Evolutionary conservation across 1,284 basidiomycete species (phyloP).

Genomic region (Omphalotus olearius): DNA sequence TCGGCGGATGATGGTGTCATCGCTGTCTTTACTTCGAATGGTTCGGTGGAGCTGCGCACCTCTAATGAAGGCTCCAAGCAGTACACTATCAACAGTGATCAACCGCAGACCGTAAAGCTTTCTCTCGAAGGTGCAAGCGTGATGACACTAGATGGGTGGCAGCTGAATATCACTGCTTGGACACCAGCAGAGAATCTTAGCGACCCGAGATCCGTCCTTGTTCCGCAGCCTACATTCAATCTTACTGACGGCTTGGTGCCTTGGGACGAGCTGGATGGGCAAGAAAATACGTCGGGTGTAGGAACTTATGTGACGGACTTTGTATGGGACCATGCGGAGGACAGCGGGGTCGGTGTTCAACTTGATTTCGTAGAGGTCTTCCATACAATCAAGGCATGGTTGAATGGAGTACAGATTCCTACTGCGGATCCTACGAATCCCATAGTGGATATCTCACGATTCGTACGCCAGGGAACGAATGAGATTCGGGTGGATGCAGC

Average conservation of each 20-base stretch:
- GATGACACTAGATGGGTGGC: slow-evolving; percentile 13
- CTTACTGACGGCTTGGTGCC: slow-evolving; percentile 17
- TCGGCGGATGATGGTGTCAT: slow-evolving; percentile 2
- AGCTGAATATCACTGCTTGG: slow-evolving; percentile 16
- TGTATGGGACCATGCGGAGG: slow-evolving; percentile 12
- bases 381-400: slow-evolving; percentile 17
- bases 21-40: slow-evolving; percentile 11
- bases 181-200: slow-evolving; percentile 15
- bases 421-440: slow-evolving; percentile 16
- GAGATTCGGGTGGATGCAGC: slow-evolving; percentile 15
- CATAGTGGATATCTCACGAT: slow-evolving; percentile 15
- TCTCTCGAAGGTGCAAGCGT: slow-evolving; percentile 12
- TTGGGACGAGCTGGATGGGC: slow-evolving; percentile 15
- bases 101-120: slow-evolving; percentile 10
- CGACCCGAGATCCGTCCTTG: slow-evolving; percentile 7
- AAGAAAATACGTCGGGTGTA: slow-evolving; percentile 16
- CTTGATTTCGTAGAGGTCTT: slow-evolving; percentile 17
- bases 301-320: slow-evolving; percentile 18
- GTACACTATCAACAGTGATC: slow-evolving; percentile 10
- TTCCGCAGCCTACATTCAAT: slow-evolving; percentile 13
- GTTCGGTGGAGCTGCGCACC: slow-evolving; percentile 12
- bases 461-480: slow-evolving; percentile 15
- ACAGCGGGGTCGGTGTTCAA: slow-evolving; percentile 13
- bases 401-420: slow-evolving; percentile 15
- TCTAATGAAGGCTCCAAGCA: slow-evolving; percentile 9